phyloP scores from a whole-genome alignment of 2,329 filamentous ascomycete species.

The Paecilomyces fulvus region DNA sequence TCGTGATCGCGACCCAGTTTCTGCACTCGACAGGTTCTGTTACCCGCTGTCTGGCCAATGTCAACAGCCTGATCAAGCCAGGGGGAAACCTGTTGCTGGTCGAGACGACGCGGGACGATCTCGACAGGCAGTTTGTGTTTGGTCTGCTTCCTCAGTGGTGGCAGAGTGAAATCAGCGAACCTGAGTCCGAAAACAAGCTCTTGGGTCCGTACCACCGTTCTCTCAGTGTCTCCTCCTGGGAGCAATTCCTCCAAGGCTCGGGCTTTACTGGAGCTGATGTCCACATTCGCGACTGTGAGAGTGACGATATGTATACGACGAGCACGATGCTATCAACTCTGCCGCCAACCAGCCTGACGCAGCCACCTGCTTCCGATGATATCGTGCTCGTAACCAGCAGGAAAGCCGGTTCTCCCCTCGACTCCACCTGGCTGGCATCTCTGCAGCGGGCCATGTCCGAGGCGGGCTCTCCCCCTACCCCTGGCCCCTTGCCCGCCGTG shows the following conservation, averaged over 20 bases:
- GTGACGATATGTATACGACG: not conserved
- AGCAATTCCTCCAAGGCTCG: not conserved
- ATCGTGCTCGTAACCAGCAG: not conserved
- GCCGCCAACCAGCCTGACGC: not conserved
- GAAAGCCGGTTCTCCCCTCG: not conserved
- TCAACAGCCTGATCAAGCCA: constrained; percentile 30
- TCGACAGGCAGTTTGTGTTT: constrained; percentile 9
- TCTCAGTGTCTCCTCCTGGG: not conserved
- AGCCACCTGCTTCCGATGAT: not conserved
- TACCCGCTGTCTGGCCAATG: constrained; percentile 19
- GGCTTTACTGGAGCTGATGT: not conserved
- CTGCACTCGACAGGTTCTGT: constrained; percentile 24
- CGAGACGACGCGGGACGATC: constrained; percentile 23
- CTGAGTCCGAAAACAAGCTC: not conserved
- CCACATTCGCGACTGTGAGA: not conserved
- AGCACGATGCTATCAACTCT: not conserved
- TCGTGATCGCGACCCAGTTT: constrained; percentile 30
- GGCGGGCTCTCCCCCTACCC: not conserved
- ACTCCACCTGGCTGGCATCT: not conserved
- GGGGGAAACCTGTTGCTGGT: constrained; percentile 38
- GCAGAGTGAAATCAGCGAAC: constrained; percentile 9
- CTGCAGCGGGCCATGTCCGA: not conserved
- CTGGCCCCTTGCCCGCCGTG: not conserved
- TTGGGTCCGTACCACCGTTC: not conserved
- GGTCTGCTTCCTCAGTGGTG: constrained; percentile 18